These are phyloP conservation scores for Tetracladium setigerum DNA, from an alignment of 495 filamentous ascomycete genomes.

Conservation along the genomic window DNA sequence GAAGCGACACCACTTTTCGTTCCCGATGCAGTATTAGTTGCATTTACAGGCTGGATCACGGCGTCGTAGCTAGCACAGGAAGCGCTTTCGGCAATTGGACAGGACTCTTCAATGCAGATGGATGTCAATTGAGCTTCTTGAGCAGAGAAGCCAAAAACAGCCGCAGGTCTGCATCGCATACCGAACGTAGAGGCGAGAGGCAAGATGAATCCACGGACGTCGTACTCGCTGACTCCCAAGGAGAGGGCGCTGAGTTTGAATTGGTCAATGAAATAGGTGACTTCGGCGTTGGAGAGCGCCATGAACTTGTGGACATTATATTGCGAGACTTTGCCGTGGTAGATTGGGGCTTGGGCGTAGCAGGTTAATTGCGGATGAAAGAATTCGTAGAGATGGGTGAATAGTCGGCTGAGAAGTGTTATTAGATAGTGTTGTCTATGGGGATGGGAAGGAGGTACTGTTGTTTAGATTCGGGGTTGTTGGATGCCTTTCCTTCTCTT, in stretches of 20 bases:
- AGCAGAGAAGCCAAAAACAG: slow-evolving; percentile 6
- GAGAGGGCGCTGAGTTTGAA: slow-evolving; percentile 35
- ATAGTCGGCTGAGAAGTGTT: slow-evolving; percentile 27
- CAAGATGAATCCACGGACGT: slow-evolving; percentile 26
- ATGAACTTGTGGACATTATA: slow-evolving; percentile 46
- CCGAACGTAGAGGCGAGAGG: slow-evolving; percentile 32
- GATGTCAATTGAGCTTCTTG: slow-evolving; percentile 29
- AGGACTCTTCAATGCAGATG: slow-evolving; percentile 30
- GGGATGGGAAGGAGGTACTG: slow-evolving; percentile 26
- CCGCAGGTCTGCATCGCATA: slow-evolving; percentile 30
- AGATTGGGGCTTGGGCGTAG: slow-evolving; percentile 30
- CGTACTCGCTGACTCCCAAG: slow-evolving; percentile 36
- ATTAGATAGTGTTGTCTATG: neutral
- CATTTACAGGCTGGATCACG: slow-evolving; percentile 1
- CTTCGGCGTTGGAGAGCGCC: slow-evolving; percentile 33
- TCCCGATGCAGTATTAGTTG: neutral
- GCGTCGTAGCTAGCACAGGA: slow-evolving; percentile 17
- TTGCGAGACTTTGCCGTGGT: slow-evolving; percentile 33
- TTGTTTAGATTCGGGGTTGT: slow-evolving; percentile 33
- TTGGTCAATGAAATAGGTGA: slow-evolving; percentile 44
- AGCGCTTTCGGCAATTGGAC: slow-evolving; percentile 22
- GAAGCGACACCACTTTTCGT: neutral
- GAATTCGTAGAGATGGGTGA: slow-evolving; percentile 46
- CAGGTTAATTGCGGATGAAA: slow-evolving; percentile 42
- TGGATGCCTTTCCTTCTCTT: slow-evolving; percentile 36